Percentiles rank a stretch among this genome's conserved stretches.
Conservation (phyloP, 2,329 filamentous ascomycete species). For the Rhynchosporium secalis region DNA sequence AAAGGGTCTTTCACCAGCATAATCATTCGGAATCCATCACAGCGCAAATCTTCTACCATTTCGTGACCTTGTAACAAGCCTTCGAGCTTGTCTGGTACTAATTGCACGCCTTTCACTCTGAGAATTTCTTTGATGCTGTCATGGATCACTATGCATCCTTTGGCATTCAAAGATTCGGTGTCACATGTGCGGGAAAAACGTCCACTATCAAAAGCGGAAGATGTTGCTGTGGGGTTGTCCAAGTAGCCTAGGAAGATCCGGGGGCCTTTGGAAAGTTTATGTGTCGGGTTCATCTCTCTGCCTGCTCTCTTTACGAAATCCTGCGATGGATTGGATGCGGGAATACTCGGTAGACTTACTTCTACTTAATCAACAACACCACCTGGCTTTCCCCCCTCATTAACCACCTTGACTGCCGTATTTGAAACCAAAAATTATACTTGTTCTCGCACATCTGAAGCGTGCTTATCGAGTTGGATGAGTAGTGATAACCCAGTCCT, state of each 20-base stretch:
- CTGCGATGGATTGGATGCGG: neutral
- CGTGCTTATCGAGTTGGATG: constrained; percentile 55
- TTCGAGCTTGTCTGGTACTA: constrained; percentile 64
- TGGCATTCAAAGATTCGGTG: constrained; percentile 21
- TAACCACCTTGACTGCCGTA: constrained; percentile 59
- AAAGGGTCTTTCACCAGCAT: constrained; percentile 66
- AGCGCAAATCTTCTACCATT: constrained; percentile 57
- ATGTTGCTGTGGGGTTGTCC: constrained; percentile 21
- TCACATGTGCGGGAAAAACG: constrained; percentile 30
- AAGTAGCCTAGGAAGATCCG: constrained; percentile 30
- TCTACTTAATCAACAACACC: neutral
- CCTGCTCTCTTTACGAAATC: too few species aligned
- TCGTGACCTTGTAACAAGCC: constrained; percentile 46
- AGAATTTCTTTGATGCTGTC: constrained; percentile 73
- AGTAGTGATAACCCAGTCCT: constrained; percentile 60
- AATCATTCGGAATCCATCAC: constrained; percentile 60
- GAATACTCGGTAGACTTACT: neutral
- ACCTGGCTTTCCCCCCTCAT: constrained; percentile 44
- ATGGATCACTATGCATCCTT: constrained; percentile 22
- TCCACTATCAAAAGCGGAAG: constrained; percentile 19
- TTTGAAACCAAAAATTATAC: constrained; percentile 55
- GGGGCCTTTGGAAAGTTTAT: constrained; percentile 45
- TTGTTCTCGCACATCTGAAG: constrained; percentile 56
- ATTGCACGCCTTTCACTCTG: constrained; percentile 65
- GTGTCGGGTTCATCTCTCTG: neutral